Evolutionary conservation across 805 yeast genomes (phyloP).

Genomic region (Suhomyces canberraensis): DNA sequence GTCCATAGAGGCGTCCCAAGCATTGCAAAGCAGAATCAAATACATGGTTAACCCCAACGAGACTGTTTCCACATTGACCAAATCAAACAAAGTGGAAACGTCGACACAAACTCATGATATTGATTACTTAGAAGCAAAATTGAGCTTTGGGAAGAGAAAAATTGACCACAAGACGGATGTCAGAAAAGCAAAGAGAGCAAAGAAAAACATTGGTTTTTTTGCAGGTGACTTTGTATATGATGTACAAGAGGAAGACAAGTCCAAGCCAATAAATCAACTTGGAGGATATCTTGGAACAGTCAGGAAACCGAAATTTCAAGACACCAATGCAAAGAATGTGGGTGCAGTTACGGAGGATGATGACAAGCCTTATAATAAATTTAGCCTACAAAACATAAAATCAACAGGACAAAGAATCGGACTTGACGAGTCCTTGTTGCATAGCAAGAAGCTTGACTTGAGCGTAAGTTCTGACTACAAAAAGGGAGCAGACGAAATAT

Average conservation of each 20-base stretch:
- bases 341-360: conserved; percentile 5
- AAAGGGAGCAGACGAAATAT: conserved; percentile 20
- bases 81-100: conserved; percentile 33
- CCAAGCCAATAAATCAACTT: conserved; percentile 14
- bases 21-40: conserved; percentile 30
- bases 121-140: conserved; percentile 24
- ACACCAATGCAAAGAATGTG: background rate
- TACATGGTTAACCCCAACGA: conserved; percentile 42
- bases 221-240: conserved; percentile 39
- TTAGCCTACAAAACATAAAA: conserved; percentile 9
- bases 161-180: conserved; percentile 7
- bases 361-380: conserved; percentile 5
- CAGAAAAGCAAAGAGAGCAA: conserved; percentile 13
- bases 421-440: conserved; percentile 15
- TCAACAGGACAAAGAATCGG: conserved; percentile 16
- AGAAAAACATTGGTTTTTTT: conserved; percentile 24
- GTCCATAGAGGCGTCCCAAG: conserved; percentile 34
- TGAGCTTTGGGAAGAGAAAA: conserved; percentile 24
- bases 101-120: conserved; percentile 40
- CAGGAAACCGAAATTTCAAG: conserved; percentile 28
- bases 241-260: conserved; percentile 12
- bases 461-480: conserved; percentile 27
- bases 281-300: conserved; percentile 36
- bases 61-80: conserved; percentile 16
- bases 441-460: conserved; percentile 13